Base-by-base conservation (phyloP, 2,329 filamentous ascomycete genomes). In the Furcasterigmium furcatum region DNA sequence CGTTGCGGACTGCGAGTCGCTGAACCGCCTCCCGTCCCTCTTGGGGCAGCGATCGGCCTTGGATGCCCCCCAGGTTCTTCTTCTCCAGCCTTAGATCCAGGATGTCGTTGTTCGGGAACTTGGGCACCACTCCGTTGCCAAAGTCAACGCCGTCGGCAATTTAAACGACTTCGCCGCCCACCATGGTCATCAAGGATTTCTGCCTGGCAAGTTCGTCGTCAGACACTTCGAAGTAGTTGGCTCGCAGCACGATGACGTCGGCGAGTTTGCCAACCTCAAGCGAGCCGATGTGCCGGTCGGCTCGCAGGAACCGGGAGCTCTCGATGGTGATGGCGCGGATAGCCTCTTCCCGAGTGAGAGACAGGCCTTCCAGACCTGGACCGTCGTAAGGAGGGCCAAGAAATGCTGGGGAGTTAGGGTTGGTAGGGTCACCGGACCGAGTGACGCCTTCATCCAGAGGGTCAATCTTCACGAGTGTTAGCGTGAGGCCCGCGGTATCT, bases 371-470 rank as follows among this genome's bases (percentile, higher is more conserved):
- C 32, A 59, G 49, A n/a, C n/a, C n/a, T 3, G 52, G 45, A 3
- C 49, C 54, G 3, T 55, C 48, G 1, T 43, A 59, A 1, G 51
- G 56, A 1, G 51, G 24, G 4, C 55, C 56, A 9, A 51, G 51
- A 3, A 45, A 52, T 1, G 57, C 56, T 1, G 54, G 55, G 1
- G 57, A 59, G 48, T 57, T 54, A 10, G 54, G 57, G 32, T 58
- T 56, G 13, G 52, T 40, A 1, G 57, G 52, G 18, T 59, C 57
- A 6, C 57, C 57, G 1, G 51, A 50, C 7, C 57, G 57, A 2
- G 57, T 58, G 8, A 59, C 55, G 4, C 47, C 57, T 30, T 55
- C 54, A 13, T 59, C 57, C 2, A 58, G 55, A 10, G 57, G 57
- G 32, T 59, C 56, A 41, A 58, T 58, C 55, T 58, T 21, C 2